A percentile compares a stretch with the other conserved stretches of the same genome.
Evolutionary conservation across 176 grass and related monocot species (phyloP).

Genomic region (Puccinellia tenuiflora): DNA sequence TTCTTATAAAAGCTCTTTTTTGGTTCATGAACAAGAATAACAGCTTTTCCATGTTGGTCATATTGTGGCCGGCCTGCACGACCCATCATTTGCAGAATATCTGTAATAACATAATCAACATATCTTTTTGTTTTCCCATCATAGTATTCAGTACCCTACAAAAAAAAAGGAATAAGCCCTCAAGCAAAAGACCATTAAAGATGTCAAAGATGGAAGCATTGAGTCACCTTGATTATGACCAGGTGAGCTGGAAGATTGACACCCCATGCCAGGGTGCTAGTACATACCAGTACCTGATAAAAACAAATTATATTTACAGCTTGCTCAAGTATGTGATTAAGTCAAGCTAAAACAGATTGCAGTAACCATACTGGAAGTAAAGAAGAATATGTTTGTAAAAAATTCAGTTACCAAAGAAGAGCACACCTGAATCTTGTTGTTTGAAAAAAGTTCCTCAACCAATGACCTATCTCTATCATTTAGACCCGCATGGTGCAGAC

Average conservation of each 20-base stretch:
- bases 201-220: constrained; percentile 15
- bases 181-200: not conserved
- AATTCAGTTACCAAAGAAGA: constrained; percentile 1
- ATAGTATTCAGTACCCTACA: constrained; percentile 89
- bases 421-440: constrained; percentile 95
- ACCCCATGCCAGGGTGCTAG: constrained; percentile 98
- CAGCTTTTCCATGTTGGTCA: constrained; percentile 99
- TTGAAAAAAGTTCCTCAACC: constrained; percentile 95
- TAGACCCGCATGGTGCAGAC: constrained; percentile 91
- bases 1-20: constrained; percentile 99
- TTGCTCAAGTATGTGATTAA: constrained; percentile 21
- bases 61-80: constrained; percentile 92
- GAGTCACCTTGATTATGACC: constrained; percentile 90
- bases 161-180: constrained; percentile 21
- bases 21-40: constrained; percentile 99
- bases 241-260: constrained; percentile 98
- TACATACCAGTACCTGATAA: constrained; percentile 79
- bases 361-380: constrained; percentile 3
- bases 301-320: constrained; percentile 15
- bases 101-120: constrained; percentile 91
- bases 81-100: constrained; percentile 99
- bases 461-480: constrained; percentile 95
- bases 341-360: not conserved
- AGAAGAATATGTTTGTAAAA: not conserved
- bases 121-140: constrained; percentile 99